Evolutionary conservation across 805 yeast genomes (phyloP).

Genomic region (Maudiozyma pseudohumilis): DNA sequence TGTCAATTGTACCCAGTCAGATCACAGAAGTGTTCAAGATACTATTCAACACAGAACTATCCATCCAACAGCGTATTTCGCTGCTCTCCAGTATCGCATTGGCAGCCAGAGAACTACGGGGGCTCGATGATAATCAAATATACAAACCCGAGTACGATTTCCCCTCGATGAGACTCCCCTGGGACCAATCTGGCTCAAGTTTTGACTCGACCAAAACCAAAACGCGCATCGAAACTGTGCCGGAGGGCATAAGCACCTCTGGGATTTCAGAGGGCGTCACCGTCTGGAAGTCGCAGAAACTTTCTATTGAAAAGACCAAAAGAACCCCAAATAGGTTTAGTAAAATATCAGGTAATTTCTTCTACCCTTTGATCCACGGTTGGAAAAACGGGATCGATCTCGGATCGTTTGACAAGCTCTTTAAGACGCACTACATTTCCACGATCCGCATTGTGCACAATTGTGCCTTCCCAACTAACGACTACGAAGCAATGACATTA

Average conservation of each 20-base stretch:
- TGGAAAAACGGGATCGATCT: conserved; percentile 48
- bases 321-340: conserved; percentile 23
- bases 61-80: conserved; percentile 66
- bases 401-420: conserved; percentile 43
- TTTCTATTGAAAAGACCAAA: conserved; percentile 5
- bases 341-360: conserved; percentile 35
- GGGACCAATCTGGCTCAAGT: too few species aligned
- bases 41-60: conserved; percentile 63
- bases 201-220: conserved; percentile 1
- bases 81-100: conserved; percentile 60
- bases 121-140: conserved; percentile 42
- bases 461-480: conserved; percentile 39
- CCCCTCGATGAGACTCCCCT: conserved; percentile 28
- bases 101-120: conserved; percentile 64
- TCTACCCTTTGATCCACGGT: conserved; percentile 43
- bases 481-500: conserved; percentile 29
- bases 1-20: conserved; percentile 44
- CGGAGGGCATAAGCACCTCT: background rate
- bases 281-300: conserved; percentile 30
- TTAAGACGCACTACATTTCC: conserved; percentile 41
- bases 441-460: conserved; percentile 39
- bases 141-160: conserved; percentile 31
- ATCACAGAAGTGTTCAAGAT: conserved; percentile 33
- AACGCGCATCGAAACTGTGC: background rate
- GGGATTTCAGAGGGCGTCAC: conserved; percentile 1